These are phyloP conservation scores for Trichosporon asahii DNA, from an alignment of 1,284 basidiomycete genomes.

Conservation along the genomic window DNA sequence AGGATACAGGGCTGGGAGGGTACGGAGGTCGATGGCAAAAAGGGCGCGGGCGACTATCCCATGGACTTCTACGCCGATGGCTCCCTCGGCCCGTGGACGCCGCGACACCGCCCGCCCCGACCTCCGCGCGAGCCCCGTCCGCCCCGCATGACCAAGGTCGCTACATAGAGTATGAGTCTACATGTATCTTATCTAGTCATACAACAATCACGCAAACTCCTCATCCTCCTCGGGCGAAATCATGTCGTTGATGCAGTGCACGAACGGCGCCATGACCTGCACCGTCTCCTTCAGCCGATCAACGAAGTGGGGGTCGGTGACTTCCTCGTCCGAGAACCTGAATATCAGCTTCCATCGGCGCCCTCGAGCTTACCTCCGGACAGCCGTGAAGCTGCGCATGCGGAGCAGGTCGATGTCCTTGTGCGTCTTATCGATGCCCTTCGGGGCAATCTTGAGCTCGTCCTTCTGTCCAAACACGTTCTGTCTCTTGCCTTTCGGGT, in stretches of 20 bases:
- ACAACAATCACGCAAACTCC: neutral
- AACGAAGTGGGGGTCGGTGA: conserved; percentile 64
- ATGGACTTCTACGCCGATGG: conserved; percentile 89
- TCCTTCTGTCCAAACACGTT: conserved; percentile 78
- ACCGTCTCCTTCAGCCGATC: conserved; percentile 61
- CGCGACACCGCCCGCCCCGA: conserved; percentile 35
- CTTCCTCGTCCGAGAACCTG: conserved; percentile 74
- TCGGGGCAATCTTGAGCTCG: conserved; percentile 79
- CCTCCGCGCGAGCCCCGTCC: conserved; percentile 9
- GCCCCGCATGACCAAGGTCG: neutral
- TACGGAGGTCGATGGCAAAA: conserved; percentile 40
- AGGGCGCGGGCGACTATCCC: conserved; percentile 61
- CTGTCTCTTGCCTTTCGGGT: conserved; percentile 61
- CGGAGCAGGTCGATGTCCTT: conserved; percentile 80
- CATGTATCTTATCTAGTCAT: neutral
- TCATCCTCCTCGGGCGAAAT: conserved; percentile 4
- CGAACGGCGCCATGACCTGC: conserved; percentile 66
- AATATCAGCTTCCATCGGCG: conserved; percentile 4
- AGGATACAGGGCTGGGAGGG: conserved; percentile 56
- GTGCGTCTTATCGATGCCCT: conserved; percentile 79
- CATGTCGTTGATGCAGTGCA: conserved; percentile 62
- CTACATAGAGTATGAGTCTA: neutral
- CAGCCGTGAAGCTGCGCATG: conserved; percentile 72
- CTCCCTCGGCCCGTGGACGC: conserved; percentile 51
- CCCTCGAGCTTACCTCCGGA: conserved; percentile 58